Evolutionary conservation across 805 yeast species (phyloP), one percentile per base, ranked within the genome.

Genomic region (Candida sphagnicola): DNA sequence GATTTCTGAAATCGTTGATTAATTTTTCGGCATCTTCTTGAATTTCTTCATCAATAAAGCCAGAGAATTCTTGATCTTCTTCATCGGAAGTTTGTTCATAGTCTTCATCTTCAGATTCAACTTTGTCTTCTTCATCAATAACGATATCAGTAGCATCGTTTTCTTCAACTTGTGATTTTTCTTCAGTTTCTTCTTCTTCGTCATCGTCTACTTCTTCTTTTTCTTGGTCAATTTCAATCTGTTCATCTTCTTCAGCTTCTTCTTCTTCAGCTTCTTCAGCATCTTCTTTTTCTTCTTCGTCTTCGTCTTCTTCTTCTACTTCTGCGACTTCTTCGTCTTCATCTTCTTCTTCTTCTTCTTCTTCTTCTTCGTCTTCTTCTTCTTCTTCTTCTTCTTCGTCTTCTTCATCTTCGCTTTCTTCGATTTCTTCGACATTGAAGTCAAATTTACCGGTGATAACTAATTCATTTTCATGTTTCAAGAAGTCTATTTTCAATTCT

Each of bases 401-500:
- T 8, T 42, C 54, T 16, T 51, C 56, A n/a, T 39, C 41, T 17
- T 51, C 51, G 12, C 17, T 34, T 24, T 47, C 49, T 10, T 37
- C 40, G 12, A 44, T 47, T 33, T 50, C 61, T 33, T 44, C 54
- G 28, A 56, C 62, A 37, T 44, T 49, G 40, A 62, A 60, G 51
- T 61, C 56, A 46, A 63, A 59, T 50, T 62, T 67, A 34, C 74
- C 74, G 31, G 47, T 58, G 41, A 68, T 54, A 24, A 64, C 54
- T 43, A 69, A 63, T 52, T 67, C 70, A 41, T 68, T 69, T 44
- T 64, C 67, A 34, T 51, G 48, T 49, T 66, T 68, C 46, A 57
- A 51, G 50, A 65, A 68, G 39, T 62, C 62, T 36, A 68, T 52
- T 40, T 62, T 64, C 45, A 65, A 53, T 49, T 65, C 71, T 33